Evolutionary conservation across 495 filamentous ascomycete species (phyloP).

Genomic region (Neurospora sp.): DNA sequence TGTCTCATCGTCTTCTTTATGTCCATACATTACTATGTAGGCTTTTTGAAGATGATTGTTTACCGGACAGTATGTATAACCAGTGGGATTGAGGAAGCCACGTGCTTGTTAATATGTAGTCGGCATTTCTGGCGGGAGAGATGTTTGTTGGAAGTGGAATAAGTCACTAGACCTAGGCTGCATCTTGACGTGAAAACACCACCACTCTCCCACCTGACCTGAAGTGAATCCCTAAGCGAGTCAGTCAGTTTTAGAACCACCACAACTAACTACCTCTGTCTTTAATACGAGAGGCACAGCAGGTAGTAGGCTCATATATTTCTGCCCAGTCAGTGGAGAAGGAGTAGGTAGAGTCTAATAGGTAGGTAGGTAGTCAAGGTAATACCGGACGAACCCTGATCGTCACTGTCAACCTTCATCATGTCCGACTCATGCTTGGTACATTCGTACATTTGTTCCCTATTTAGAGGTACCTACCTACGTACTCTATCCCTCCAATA

Average conservation of each 20-base stretch:
- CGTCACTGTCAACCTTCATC: neutral
- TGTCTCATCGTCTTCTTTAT: neutral
- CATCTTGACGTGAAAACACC: neutral
- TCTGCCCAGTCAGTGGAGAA: neutral
- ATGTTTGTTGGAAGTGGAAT: neutral
- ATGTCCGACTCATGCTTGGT: too few relatives aligned
- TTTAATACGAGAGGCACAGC: neutral
- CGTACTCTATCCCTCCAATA: too few relatives aligned
- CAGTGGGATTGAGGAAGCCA: neutral
- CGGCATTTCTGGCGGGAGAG: neutral
- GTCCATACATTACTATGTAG: neutral
- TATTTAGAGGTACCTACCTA: too few relatives aligned
- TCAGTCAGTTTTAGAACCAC: too few relatives aligned
- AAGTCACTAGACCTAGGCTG: neutral
- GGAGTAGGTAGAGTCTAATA: too few relatives aligned
- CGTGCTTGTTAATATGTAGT: neutral
- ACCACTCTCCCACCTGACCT: neutral
- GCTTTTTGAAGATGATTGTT: neutral
- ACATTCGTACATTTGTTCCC: too few relatives aligned
- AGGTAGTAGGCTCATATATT: neutral
- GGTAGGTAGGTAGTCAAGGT: neutral
- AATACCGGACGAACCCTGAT: neutral
- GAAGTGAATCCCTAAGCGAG: neutral
- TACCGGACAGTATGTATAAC: neutral
- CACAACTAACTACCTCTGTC: neutral